phyloP scores from a whole-genome alignment of 2,329 filamentous ascomycete genomes.

The Coniochaeta sp. region DNA sequence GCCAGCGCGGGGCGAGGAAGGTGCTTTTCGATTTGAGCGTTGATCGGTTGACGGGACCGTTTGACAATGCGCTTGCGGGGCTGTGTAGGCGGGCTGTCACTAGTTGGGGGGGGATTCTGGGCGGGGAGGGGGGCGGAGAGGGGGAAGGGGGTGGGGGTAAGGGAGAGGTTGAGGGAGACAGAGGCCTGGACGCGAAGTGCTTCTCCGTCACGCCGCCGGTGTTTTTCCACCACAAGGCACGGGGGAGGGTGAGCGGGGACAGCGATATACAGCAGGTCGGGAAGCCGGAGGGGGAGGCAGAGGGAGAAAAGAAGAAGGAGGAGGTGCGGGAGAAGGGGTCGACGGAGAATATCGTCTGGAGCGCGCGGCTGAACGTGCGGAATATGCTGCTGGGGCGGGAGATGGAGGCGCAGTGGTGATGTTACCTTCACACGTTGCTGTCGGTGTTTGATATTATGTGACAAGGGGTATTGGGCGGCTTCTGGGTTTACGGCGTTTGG shows the following conservation, averaged over 20 bases:
- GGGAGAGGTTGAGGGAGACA: background rate
- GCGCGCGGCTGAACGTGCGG: slow-evolving; percentile 20
- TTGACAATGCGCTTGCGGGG: slow-evolving; percentile 28
- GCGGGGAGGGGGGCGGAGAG: no score
- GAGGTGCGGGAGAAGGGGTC: slow-evolving; percentile 18
- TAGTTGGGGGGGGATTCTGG: slow-evolving; percentile 11
- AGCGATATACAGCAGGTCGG: slow-evolving; percentile 21
- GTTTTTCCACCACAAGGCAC: slow-evolving; percentile 24
- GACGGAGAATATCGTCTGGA: slow-evolving; percentile 24
- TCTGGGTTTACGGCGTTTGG: background rate
- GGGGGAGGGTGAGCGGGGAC: slow-evolving; percentile 19
- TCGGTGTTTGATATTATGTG: background rate
- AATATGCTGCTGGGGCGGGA: slow-evolving; percentile 20
- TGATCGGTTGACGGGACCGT: slow-evolving; percentile 20
- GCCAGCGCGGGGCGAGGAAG: slow-evolving; percentile 12
- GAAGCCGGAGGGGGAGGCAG: background rate
- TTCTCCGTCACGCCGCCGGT: slow-evolving; percentile 25
- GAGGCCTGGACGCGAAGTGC: slow-evolving; percentile 15
- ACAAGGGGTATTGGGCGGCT: background rate
- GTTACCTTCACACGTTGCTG: background rate
- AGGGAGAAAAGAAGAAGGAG: no score
- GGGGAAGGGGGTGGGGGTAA: background rate
- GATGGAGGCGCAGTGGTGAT: slow-evolving; percentile 16
- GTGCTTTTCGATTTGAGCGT: slow-evolving; percentile 27
- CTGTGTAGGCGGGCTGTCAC: slow-evolving; percentile 23